Evolutionary conservation across 2,329 filamentous ascomycete species (phyloP), one percentile per base, ranked within the genome.

Genomic region (Domatiomyces catenatus): DNA sequence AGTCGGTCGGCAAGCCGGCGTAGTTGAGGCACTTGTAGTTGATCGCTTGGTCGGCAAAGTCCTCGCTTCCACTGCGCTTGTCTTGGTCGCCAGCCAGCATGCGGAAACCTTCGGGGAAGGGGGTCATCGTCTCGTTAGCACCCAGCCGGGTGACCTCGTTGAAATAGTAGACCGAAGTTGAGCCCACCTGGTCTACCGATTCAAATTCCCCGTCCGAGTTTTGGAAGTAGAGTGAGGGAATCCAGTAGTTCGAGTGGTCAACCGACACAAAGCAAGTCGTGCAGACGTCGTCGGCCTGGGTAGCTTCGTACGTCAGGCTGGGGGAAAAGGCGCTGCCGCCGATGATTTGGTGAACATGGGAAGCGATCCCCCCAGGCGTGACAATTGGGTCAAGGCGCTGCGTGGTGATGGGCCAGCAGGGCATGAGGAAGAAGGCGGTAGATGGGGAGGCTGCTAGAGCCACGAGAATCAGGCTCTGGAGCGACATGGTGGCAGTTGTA

Each of bases 161-260:
- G 32, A 47, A 52, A n/a, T 48, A 55, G 49, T 54, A 57, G 10
- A 60, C 56, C 3, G 56, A 53, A 47, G 57, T 53, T 84, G 66
- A 60, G 83, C 77, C 50, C 77, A 79, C 52, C 79, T 71, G 52
- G 8, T 52, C 56, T 3, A 60, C 58, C 45, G 54, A 52, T 50
- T 59, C 55, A 42, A 59, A 57, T 4, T 47, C 46, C n/a, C 83
- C 78, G 58, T 84, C 82, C 8, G 68, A 61, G 61, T 88, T 76
- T 61, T 81, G 67, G 66, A 93, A 94, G 70, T 90, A 89, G 52
- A 94, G 62, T 1, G 76, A 69, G 0, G 88, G 88, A 45, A 80
- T 79, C 86, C 87, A 94, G 70, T 94, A 94, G 22, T 80, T 81
- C n/a, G 86, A 93, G 68, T 80, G 83, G 69, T 94, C 88, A 67